A percentile compares a stretch with the other conserved stretches of the same genome.
These are phyloP conservation scores for Saccharomycopsis crataegensis DNA, from an alignment of 1,139 yeast genomes.

Conservation along the genomic window DNA sequence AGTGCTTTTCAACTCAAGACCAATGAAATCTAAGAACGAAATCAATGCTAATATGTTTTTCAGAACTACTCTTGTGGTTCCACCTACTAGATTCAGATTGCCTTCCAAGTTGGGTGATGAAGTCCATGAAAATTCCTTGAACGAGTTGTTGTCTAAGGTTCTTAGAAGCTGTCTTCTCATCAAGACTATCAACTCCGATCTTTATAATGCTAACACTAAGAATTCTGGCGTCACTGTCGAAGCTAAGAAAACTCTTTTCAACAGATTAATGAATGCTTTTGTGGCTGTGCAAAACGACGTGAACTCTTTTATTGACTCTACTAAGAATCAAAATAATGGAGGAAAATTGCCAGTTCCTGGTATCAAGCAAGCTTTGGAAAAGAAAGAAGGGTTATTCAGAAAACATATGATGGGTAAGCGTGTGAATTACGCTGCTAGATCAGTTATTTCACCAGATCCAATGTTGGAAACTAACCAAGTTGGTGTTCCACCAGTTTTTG, in stretches of 20 bases:
- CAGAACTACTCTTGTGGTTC: slow-evolving; percentile 80
- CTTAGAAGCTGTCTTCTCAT: slow-evolving; percentile 74
- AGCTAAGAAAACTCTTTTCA: slow-evolving; percentile 71
- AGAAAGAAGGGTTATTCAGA: slow-evolving; percentile 97
- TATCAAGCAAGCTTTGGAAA: slow-evolving; percentile 93
- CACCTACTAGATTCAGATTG: slow-evolving; percentile 92
- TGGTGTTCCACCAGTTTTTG: slow-evolving; percentile 98
- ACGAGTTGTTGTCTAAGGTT: slow-evolving; percentile 75
- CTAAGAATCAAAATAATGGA: slow-evolving; percentile 71
- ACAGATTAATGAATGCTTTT: slow-evolving; percentile 89
- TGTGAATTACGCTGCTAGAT: slow-evolving; percentile 97
- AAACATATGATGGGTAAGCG: slow-evolving; percentile 99
- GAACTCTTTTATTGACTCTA: slow-evolving; percentile 86
- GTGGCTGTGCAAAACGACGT: slow-evolving; percentile 94
- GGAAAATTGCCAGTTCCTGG: slow-evolving; percentile 85
- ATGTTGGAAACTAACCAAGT: slow-evolving; percentile 95
- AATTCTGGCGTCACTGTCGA: slow-evolving; percentile 51
- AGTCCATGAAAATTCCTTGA: slow-evolving; percentile 89
- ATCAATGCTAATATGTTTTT: slow-evolving; percentile 86
- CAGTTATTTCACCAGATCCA: slow-evolving; percentile 99
- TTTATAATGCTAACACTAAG: slow-evolving; percentile 48
- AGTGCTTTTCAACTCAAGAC: slow-evolving; percentile 66
- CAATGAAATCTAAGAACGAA: slow-evolving; percentile 30
- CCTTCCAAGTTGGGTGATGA: slow-evolving; percentile 98
- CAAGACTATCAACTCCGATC: slow-evolving; percentile 82